Evolutionary conservation across 2,329 filamentous ascomycete species (phyloP).

Genomic region (Neonectria magnoliae): DNA sequence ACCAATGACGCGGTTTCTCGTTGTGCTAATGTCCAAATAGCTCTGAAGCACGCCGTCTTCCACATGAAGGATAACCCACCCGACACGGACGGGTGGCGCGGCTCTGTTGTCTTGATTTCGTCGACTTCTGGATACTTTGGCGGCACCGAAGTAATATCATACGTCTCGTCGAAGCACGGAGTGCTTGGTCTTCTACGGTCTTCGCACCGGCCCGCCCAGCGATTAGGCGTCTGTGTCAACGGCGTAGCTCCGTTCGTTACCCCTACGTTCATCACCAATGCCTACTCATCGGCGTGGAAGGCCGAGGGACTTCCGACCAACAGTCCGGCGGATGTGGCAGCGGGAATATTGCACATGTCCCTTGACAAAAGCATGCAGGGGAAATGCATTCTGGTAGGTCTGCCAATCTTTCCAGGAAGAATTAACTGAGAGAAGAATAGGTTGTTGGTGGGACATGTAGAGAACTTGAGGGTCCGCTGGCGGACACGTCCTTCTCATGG

Average conservation of each 20-base stretch:
- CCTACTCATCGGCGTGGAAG: slow-evolving; percentile 14
- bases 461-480: slow-evolving; percentile 13
- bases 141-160: slow-evolving; percentile 25
- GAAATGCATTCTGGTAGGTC: slow-evolving; percentile 17
- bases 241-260: slow-evolving; percentile 30
- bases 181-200: slow-evolving; percentile 29
- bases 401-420: not conserved
- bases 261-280: slow-evolving; percentile 22
- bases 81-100: slow-evolving; percentile 14
- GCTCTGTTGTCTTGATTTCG: slow-evolving; percentile 27
- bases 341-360: slow-evolving; percentile 20
- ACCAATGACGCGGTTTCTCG: too few species aligned
- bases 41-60: slow-evolving; percentile 8
- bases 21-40: not conserved
- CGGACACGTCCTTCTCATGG: slow-evolving; percentile 3
- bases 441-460: slow-evolving; percentile 12
- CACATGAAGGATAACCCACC: slow-evolving; percentile 22
- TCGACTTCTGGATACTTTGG: slow-evolving; percentile 36
- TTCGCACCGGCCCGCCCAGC: slow-evolving; percentile 10
- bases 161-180: slow-evolving; percentile 34
- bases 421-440: not conserved
- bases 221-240: slow-evolving; percentile 24
- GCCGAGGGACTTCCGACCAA: slow-evolving; percentile 20
- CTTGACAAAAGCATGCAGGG: slow-evolving; percentile 13
- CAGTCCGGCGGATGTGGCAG: slow-evolving; percentile 8